Percentiles rank a stretch among this genome's conserved stretches.
These are phyloP conservation scores for Malassezia globosa DNA, from an alignment of 1,284 basidiomycete species.

Conservation along the genomic window DNA sequence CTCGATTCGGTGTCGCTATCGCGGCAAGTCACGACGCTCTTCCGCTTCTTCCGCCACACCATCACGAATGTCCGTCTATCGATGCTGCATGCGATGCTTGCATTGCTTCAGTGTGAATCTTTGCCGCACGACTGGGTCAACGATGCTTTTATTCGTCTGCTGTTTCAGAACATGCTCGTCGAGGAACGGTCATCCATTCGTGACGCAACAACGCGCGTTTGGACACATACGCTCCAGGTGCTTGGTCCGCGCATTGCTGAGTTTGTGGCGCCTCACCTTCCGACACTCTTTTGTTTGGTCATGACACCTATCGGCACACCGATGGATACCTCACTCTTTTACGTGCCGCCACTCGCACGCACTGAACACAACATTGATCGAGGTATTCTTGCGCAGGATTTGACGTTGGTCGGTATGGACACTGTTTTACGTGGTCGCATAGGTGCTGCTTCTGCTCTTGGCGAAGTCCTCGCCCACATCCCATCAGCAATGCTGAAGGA, in stretches of 20 bases:
- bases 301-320: conserved; percentile 82
- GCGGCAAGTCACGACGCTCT: conserved; percentile 72
- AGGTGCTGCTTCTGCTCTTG: conserved; percentile 68
- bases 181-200: conserved; percentile 83
- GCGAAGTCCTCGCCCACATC: conserved; percentile 58
- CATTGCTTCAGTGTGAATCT: conserved; percentile 67
- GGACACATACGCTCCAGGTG: conserved; percentile 59
- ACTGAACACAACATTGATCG: conserved; percentile 84
- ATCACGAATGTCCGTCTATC: conserved; percentile 85
- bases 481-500: conserved; percentile 12
- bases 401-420: conserved; percentile 70
- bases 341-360: conserved; percentile 52
- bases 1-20: conserved; percentile 53
- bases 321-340: conserved; percentile 65
- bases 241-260: conserved; percentile 20
- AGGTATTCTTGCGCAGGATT: conserved; percentile 82
- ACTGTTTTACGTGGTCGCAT: conserved; percentile 70
- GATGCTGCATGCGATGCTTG: conserved; percentile 76
- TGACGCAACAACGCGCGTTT: conserved; percentile 63
- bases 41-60: conserved; percentile 95
- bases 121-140: conserved; percentile 74
- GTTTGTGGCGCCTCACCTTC: conserved; percentile 41
- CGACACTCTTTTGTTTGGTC: conserved; percentile 56
- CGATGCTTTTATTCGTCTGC: conserved; percentile 64
- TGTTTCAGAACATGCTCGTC: conserved; percentile 88